Conservation (phyloP, 192 early-diverging fungal genomes). For the Coemansia sp. region DNA sequence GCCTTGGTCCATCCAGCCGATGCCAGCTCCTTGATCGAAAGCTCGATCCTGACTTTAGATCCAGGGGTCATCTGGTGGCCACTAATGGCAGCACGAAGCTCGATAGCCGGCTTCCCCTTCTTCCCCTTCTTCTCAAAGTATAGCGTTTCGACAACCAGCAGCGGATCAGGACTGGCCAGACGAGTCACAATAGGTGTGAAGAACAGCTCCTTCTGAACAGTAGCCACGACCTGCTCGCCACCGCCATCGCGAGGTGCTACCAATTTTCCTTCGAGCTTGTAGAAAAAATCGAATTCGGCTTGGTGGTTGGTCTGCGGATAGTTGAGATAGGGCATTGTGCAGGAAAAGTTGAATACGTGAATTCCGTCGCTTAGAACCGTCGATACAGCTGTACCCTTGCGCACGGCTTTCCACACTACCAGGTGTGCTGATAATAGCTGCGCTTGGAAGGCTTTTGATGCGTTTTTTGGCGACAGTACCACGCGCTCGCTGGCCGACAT, state of each 20-base stretch:
- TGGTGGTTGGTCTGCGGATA: constrained; percentile 43
- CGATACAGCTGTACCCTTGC: constrained; percentile 38
- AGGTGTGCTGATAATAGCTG: constrained; percentile 20
- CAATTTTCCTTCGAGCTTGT: constrained; percentile 26
- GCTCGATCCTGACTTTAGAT: constrained; percentile 31
- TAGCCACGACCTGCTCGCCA: constrained; percentile 26
- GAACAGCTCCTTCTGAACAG: constrained; percentile 32
- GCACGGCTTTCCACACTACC: constrained; percentile 42
- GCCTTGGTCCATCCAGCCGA: constrained; percentile 44
- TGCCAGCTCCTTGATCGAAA: constrained; percentile 47
- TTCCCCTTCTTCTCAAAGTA: constrained; percentile 51
- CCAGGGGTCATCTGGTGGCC: constrained; percentile 38
- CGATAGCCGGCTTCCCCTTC: constrained; percentile 43
- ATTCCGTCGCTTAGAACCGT: constrained; percentile 52
- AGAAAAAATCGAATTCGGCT: constrained; percentile 32
- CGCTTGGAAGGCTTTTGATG: constrained; percentile 12
- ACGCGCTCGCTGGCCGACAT: constrained; percentile 35
- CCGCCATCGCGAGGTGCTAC: constrained; percentile 28
- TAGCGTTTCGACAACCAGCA: constrained; percentile 32
- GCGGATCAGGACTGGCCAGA: constrained; percentile 19
- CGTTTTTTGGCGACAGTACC: constrained; percentile 15
- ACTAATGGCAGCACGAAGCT: constrained; percentile 27
- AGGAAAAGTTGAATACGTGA: constrained; percentile 50
- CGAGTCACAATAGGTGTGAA: constrained; percentile 37
- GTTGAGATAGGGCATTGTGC: constrained; percentile 50